Base-by-base conservation (phyloP, 176 grass and related monocot species). In the Tillandsia fasciculata region DNA sequence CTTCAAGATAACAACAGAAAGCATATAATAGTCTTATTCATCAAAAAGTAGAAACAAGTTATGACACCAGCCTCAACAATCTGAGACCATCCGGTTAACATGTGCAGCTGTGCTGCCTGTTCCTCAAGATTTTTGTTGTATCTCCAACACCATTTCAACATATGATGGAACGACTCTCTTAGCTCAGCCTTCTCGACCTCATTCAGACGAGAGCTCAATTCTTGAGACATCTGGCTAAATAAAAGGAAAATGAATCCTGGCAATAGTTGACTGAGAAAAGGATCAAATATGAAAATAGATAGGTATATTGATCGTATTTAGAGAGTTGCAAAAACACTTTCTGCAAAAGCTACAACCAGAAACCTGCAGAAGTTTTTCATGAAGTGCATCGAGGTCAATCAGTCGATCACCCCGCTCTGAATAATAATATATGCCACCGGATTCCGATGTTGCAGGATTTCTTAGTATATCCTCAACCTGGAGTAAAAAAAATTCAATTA, bases 101-200 rank as follows among this genome's bases (percentile, higher is more conserved):
- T 92, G 75, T 97, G 93, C 76, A 97, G 83, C 69, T 97, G 93
- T 10, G 93, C 89, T 22, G 93, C 87, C 61, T 97, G 93, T 74
- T 97, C 89, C 90, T 97, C 93, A 72, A 97, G 89, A 83, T 87
- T 81, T 82, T 85, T 92, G 75, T 97, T 97, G 78, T 90, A 92
- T 84, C 79, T 87, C 86, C 89, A 89, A 29, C 81, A 84, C 93
- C 89, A 97, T 90, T 88, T 97, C 68, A 97, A 68, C 74, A 97
- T 87, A 67, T 85, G 84, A 71, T 97, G 89, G 67, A 91, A 70
- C 61, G 84, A 83, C 67, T 84, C 89, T 80, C 91, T 97, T 70
- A 97, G 72, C 24, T 87, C 77, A 1, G 48, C 57, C 80, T 85
- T 97, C 71, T 97, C 89, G 74, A 65, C 51, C 64, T 92, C 93